Percentiles rank a stretch among this genome's conserved stretches.
These are phyloP conservation scores for Monilinia polystroma DNA, from an alignment of 2,329 filamentous ascomycete species.

Conservation along the genomic window DNA sequence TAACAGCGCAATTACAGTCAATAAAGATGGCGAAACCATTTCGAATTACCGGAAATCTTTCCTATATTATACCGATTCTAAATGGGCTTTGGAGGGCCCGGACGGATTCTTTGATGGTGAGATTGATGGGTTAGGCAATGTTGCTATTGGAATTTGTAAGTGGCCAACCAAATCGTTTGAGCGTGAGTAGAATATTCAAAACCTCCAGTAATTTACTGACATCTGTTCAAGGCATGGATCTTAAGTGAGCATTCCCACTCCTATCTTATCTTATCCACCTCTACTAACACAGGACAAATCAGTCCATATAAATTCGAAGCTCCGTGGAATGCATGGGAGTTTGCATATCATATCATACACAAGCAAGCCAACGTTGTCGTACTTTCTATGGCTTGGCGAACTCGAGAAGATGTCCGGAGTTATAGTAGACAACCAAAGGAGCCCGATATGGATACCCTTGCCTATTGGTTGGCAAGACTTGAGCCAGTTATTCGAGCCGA, in stretches of 20 bases:
- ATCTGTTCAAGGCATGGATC: conserved; percentile 51
- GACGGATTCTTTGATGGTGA: conserved; percentile 51
- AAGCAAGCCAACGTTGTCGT: conserved; percentile 65
- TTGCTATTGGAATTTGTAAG: conserved; percentile 63
- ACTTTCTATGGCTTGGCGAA: conserved; percentile 77
- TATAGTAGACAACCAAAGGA: conserved; percentile 53
- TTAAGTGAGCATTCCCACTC: conserved; percentile 45
- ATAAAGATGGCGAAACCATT: conserved; percentile 59
- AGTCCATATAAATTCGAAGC: conserved; percentile 56
- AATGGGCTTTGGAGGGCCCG: conserved; percentile 57
- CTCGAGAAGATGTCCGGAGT: conserved; percentile 49
- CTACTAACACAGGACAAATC: not conserved
- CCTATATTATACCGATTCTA: conserved; percentile 61
- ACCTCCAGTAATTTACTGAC: conserved; percentile 2
- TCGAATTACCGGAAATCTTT: conserved; percentile 61
- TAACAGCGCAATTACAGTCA: conserved; percentile 56
- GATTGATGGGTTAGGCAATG: conserved; percentile 50
- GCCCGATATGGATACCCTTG: conserved; percentile 69
- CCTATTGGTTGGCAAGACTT: conserved; percentile 72
- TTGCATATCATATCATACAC: conserved; percentile 53
- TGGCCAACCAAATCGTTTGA: conserved; percentile 28
- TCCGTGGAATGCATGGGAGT: conserved; percentile 51
- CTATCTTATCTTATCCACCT: not conserved
- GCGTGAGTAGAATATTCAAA: conserved; percentile 25
- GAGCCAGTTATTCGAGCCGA: conserved; percentile 61